Base-by-base conservation (phyloP, 495 filamentous ascomycete genomes). In the Hypoxylon intermedium region DNA sequence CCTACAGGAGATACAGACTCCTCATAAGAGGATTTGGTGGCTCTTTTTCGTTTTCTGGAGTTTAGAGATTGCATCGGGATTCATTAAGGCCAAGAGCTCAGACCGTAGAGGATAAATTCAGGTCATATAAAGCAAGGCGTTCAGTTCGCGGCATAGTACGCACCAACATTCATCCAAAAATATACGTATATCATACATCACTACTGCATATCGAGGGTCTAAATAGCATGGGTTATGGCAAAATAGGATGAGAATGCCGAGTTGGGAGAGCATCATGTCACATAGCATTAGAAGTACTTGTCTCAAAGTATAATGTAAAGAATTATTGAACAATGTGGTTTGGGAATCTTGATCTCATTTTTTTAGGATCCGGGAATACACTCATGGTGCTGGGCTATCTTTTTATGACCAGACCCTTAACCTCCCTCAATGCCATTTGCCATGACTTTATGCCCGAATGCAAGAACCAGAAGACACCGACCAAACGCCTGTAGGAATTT, bases 401-500 rank as follows among this genome's bases (percentile, higher is more conserved):
- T 30, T 30, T 47, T 51, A 55, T 63, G 43, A 55, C 65, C 53
- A 66, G 62, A 51, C 15, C 46, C 45, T 56, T 53, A 47, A 58
- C 63, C 28, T 53, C 58, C 68, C 63, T 44, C 43, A 37, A 62
- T 59, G 62, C 62, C 66, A 59, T 67, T 53, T 9, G 48, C 62
- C 53, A 58, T 66, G 68, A 66, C 34, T 63, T 71, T 67, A 71
- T 71, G 68, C 63, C 68, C 62, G 63, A 71, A 67, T 71, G 68
- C 62, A 71, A 67, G 58, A 71, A 68, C 68, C 66, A 62, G 66
- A 71, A 71, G 65, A 71, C 66, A 71, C 68, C 68, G 53, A 76
- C 68, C 71, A 63, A 77, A 78, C 73, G 61, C 75, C 74, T 68
- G 56, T 61, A 67, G 56, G 67, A 80, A 71, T 71, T 63, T 92